phyloP scores from a whole-genome alignment of 306 rosid species.

The Alnus rubra region DNA sequence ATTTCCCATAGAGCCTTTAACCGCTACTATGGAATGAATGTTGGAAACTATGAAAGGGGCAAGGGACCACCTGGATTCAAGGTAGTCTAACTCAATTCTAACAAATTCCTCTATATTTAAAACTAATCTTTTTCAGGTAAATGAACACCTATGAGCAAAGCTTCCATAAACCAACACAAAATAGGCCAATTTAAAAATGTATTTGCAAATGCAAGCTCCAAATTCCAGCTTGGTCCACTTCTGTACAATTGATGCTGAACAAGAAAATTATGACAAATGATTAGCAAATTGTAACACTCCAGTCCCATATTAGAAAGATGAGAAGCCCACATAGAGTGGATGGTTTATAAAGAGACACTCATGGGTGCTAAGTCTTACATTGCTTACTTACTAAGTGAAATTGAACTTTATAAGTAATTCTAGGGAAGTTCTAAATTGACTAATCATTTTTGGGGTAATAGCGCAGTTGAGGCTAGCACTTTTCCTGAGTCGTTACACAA shows the following conservation, averaged over 20 bases:
- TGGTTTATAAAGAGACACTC: too few relatives aligned
- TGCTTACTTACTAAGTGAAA: too few relatives aligned
- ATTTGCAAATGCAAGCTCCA: background rate
- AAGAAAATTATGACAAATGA: background rate
- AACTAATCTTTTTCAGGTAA: background rate
- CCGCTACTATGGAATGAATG: background rate
- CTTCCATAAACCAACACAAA: background rate
- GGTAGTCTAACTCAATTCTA: background rate
- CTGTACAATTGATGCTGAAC: background rate
- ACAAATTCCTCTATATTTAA: background rate
- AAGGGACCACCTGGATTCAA: background rate
- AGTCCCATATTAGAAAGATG: too few relatives aligned
- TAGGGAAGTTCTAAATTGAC: too few relatives aligned
- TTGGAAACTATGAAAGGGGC: background rate
- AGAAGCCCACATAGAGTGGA: too few relatives aligned
- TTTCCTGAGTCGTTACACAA: too few relatives aligned
- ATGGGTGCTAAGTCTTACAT: too few relatives aligned
- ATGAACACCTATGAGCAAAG: background rate
- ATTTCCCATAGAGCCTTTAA: background rate
- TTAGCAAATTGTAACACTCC: background rate
- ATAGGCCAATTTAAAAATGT: background rate
- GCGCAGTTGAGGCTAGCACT: too few relatives aligned
- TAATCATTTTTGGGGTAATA: too few relatives aligned
- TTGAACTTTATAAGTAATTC: too few relatives aligned
- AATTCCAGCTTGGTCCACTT: too few relatives aligned